Base-by-base conservation (phyloP, 1,284 basidiomycete genomes). In the Ustilago hordei region DNA sequence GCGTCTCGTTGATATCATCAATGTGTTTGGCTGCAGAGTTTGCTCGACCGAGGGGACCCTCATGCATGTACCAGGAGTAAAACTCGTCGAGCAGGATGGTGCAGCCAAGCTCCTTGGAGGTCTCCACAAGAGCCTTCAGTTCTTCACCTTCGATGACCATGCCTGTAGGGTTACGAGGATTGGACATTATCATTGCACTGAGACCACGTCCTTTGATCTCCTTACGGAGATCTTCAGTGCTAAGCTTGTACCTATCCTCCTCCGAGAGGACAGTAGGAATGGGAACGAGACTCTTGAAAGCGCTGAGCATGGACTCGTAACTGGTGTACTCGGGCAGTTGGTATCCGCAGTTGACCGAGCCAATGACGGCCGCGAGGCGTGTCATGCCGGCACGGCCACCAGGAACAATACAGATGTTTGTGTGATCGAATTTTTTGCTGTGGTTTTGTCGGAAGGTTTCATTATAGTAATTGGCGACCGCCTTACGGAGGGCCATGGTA, bases 41-140 rank as follows among this genome's bases (percentile, higher is more conserved):
- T 17, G 92, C 92, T 74, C 91, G 91, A 15, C 95, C 95, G 69
- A 94, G 92, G 55, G 89, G 88, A 13, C 91, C 91, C 75, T 91
- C 87, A 58, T 95, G 93, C 19, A 91, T 92, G 86, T 95, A 97
- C 70, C 93, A 94, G 9, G 92, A 93, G 86, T 95, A 95, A 87
- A 95, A 94, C 89, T 96, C 94, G 85, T 96, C 94, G 38, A 96
- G 89, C 75, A 97, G 91, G 56, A 95, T 83, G 8, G 95, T 96
- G 4, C 92, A 93, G 5, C 88, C 87, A 89, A 90, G 81, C 91
- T 92, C 75, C 47, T 90, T 89, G 57, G 91, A 89, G 41, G 95
- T 88, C 8, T 89, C 84, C 8, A 95, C 94, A 12, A 98, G 90
- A 55, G 92, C 90, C 80, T 92, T 90, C 64, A 98, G 90, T 15